A percentile compares a stretch with the other conserved stretches of the same genome.
Evolutionary conservation across 805 yeast genomes (phyloP).

Genomic region (Sugiyamaella boreocaroliniensis): DNA sequence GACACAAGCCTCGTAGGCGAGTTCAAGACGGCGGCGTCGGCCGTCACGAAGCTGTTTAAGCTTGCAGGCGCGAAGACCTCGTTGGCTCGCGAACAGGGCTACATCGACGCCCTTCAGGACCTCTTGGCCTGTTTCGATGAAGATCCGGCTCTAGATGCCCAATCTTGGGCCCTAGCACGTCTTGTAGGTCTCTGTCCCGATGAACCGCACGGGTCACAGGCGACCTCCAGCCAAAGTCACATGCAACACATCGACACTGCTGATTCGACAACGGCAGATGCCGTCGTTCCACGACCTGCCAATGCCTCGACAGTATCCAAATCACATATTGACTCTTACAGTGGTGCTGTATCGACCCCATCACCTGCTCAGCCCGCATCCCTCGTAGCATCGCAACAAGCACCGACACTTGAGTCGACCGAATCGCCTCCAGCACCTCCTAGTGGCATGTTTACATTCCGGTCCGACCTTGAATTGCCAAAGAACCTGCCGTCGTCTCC

Average conservation of each 20-base stretch:
- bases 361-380: too few species aligned
- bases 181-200: conserved; percentile 8
- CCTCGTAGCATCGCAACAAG: too few species aligned
- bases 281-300: too few species aligned
- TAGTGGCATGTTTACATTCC: conserved; percentile 6
- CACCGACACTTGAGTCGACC: too few species aligned
- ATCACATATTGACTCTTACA: too few species aligned
- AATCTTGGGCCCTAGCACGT: conserved; percentile 17
- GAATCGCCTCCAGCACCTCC: conserved; percentile 3
- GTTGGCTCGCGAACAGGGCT: conserved; percentile 19
- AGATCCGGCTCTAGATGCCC: conserved; percentile 16
- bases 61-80: conserved; percentile 18
- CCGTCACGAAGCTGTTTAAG: conserved; percentile 26
- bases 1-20: conserved; percentile 19
- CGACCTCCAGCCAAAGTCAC: background rate
- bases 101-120: conserved; percentile 22
- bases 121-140: conserved; percentile 15
- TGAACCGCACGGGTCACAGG: background rate
- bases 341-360: too few species aligned
- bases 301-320: too few species aligned
- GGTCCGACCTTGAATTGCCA: background rate
- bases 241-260: background rate
- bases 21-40: conserved; percentile 25
- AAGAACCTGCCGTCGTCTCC: background rate
- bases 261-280: background rate